Evolutionary conservation across 2,329 filamentous ascomycete species (phyloP).

Genomic region (Thermothelomyces thermophilus): DNA sequence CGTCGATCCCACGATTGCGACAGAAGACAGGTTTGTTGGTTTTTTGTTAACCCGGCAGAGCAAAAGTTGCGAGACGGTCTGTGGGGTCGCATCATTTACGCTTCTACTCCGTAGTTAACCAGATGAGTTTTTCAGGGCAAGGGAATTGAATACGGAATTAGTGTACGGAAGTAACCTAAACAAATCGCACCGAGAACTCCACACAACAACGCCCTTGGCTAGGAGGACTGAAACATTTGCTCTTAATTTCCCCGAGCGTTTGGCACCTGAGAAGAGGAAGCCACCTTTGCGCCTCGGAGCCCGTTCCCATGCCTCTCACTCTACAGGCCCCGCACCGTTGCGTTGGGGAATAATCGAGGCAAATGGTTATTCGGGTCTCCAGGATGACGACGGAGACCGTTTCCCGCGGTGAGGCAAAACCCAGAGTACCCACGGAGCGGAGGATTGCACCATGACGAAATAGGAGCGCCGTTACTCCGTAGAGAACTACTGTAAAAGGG

Average conservation of each 20-base stretch:
- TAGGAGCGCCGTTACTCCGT: neutral
- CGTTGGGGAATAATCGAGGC: no score
- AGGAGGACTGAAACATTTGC: constrained; percentile 5
- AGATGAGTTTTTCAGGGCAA: no score
- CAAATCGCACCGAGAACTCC: no score
- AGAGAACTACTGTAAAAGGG: no score
- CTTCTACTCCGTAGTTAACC: no score
- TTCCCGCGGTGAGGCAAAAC: constrained; percentile 2
- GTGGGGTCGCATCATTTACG: neutral
- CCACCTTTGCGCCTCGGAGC: neutral
- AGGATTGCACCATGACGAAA: neutral
- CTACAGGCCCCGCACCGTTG: neutral
- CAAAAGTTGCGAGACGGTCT: neutral
- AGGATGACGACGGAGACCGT: neutral
- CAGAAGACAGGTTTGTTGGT: neutral
- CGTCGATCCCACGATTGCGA: constrained; percentile 12
- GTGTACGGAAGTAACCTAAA: no score
- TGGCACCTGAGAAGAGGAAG: neutral
- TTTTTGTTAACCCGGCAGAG: neutral
- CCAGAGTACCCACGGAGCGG: neutral
- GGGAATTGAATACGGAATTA: no score
- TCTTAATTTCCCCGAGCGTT: neutral
- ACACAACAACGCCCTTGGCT: no score
- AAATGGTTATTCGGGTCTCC: no score
- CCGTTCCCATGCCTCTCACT: neutral